A percentile compares a stretch with the other conserved stretches of the same genome.
These are phyloP conservation scores for Malus hybrid DNA, from an alignment of 331 rosid species.

Conservation along the genomic window DNA sequence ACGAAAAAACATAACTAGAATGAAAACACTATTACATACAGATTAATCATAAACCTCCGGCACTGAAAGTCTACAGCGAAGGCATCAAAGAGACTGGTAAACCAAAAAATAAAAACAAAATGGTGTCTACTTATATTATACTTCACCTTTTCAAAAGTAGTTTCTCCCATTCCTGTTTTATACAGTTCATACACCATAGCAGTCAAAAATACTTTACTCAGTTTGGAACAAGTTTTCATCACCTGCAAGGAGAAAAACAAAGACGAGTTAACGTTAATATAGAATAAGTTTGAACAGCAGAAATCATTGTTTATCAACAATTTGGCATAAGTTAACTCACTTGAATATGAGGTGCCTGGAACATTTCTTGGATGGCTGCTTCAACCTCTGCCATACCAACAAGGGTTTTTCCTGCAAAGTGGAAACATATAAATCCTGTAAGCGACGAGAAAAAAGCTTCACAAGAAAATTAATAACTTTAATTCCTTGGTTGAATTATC, in stretches of 20 bases:
- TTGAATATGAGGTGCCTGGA: constrained; percentile 98
- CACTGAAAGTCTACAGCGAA: not conserved
- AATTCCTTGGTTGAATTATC: not conserved
- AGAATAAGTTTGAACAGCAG: constrained; percentile 5
- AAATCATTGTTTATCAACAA: not conserved
- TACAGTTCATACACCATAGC: constrained; percentile 90
- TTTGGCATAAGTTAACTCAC: constrained; percentile 31
- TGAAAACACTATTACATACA: constrained; percentile 11
- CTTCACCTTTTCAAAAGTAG: constrained; percentile 83
- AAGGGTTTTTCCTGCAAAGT: constrained; percentile 43
- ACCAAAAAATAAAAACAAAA: not conserved
- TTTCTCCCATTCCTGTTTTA: constrained; percentile 92
- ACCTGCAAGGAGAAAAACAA: constrained; percentile 41
- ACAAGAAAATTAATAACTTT: not conserved
- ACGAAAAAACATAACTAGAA: constrained; percentile 20
- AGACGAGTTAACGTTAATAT: not conserved
- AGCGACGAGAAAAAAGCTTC: constrained; percentile 8
- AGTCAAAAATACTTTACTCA: constrained; percentile 76
- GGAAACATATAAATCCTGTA: constrained; percentile 13
- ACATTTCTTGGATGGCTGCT: constrained; percentile 95
- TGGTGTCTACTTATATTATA: not conserved
- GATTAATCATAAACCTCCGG: not conserved
- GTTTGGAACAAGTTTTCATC: constrained; percentile 69
- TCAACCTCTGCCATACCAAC: constrained; percentile 75
- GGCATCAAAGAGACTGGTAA: not conserved